These are phyloP conservation scores for Triticum aestivum DNA, from an alignment of 176 grass and related monocot genomes.

Conservation along the genomic window DNA sequence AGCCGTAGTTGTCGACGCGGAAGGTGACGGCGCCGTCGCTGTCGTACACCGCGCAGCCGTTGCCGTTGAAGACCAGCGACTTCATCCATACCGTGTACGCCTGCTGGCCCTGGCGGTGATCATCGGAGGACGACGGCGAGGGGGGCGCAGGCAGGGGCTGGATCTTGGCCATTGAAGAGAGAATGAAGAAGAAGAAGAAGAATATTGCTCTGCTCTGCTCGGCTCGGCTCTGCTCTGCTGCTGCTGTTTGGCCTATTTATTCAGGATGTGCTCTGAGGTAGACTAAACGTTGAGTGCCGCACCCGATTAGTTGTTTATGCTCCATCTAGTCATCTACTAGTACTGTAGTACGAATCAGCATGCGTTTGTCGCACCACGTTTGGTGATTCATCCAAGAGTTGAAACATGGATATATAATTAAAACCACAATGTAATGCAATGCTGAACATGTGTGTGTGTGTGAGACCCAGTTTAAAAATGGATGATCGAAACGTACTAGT, in stretches of 20 bases:
- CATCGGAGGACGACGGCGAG: background rate
- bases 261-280: too few species aligned
- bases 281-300: too few species aligned
- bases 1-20: constrained; percentile 80
- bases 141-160: constrained; percentile 15
- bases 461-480: too few species aligned
- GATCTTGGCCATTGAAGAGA: constrained; percentile 38
- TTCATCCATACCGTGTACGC: constrained; percentile 87
- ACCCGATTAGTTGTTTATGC: too few species aligned
- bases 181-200: background rate
- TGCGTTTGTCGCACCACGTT: too few species aligned
- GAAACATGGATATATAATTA: too few species aligned
- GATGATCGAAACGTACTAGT: too few species aligned
- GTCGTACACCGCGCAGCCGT: constrained; percentile 73
- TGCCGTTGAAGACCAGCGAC: constrained; percentile 73
- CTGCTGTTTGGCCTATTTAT: background rate
- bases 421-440: too few species aligned
- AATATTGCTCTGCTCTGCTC: background rate
- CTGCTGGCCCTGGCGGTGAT: background rate
- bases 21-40: constrained; percentile 55
- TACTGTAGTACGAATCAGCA: too few species aligned
- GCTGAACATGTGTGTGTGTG: too few species aligned
- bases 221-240: background rate
- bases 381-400: too few species aligned
- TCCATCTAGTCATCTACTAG: too few species aligned